A percentile compares a stretch with the other conserved stretches of the same genome.
phyloP scores from a whole-genome alignment of 805 yeast genomes.

The Teunomyces cretensis region DNA sequence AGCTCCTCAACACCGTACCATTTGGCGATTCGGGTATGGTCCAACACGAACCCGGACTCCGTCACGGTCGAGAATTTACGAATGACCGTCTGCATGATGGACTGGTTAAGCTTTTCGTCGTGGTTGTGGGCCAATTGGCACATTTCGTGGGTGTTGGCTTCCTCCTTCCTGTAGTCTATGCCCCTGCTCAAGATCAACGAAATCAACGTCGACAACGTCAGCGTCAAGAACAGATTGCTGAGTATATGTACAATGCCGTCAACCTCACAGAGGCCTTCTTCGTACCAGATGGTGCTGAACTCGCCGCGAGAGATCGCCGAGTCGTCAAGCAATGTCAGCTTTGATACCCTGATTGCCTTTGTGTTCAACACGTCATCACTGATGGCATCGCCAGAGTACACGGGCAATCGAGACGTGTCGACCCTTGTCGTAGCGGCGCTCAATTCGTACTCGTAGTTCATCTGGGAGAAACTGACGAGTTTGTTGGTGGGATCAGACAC shows the following conservation, averaged over 20 bases:
- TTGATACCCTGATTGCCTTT: constrained; percentile 8
- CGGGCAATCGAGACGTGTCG: constrained; percentile 30
- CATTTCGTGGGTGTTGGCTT: constrained; percentile 22
- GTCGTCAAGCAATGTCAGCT: constrained; percentile 35
- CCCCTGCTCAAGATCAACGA: constrained; percentile 25
- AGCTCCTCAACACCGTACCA: constrained; percentile 68
- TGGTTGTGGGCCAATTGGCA: constrained; percentile 4
- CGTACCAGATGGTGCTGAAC: constrained; percentile 53
- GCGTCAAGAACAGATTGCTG: constrained; percentile 21
- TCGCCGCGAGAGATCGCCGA: constrained; percentile 58
- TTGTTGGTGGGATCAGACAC: constrained; percentile 9
- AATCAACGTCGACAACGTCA: constrained; percentile 25
- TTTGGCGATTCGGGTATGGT: constrained; percentile 43
- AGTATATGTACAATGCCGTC: constrained; percentile 43
- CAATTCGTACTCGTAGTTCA: constrained; percentile 38
- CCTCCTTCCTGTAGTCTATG: constrained; percentile 16
- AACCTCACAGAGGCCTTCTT: constrained; percentile 54
- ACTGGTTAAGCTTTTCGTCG: not conserved
- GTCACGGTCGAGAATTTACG: constrained; percentile 41
- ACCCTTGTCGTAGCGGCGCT: constrained; percentile 24
- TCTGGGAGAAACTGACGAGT: constrained; percentile 29
- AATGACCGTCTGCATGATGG: constrained; percentile 51
- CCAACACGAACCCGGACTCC: constrained; percentile 33
- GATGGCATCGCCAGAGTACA: constrained; percentile 14
- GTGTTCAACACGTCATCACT: not conserved